Conservation (phyloP, 495 filamentous ascomycete genomes). For the Penicillium arizonense region DNA sequence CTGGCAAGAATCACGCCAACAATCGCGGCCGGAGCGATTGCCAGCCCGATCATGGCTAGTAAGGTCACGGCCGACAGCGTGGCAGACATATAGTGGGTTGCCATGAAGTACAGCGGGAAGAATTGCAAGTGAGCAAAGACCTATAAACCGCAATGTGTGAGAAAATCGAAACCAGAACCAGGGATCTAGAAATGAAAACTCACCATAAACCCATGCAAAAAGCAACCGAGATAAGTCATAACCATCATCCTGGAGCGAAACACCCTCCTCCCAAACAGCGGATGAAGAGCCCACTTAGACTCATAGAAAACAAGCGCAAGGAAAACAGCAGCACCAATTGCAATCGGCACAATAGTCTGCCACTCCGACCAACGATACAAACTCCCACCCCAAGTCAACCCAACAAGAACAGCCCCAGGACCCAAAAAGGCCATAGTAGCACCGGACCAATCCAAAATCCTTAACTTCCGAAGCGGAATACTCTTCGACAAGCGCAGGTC, state of each 20-base stretch:
- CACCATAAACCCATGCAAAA: slow-evolving; percentile 53
- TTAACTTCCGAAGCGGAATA: slow-evolving; percentile 25
- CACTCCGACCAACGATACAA: slow-evolving; percentile 35
- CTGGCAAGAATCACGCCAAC: slow-evolving; percentile 50
- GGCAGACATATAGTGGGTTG: slow-evolving; percentile 52
- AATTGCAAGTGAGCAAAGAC: slow-evolving; percentile 56
- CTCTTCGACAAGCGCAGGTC: slow-evolving; percentile 27
- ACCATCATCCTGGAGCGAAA: slow-evolving; percentile 40
- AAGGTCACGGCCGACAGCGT: slow-evolving; percentile 59
- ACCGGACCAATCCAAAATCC: slow-evolving; percentile 38
- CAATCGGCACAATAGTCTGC: slow-evolving; percentile 50
- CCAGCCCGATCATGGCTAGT: slow-evolving; percentile 43
- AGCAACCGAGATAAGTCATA: slow-evolving; percentile 47
- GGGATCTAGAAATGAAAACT: slow-evolving; percentile 19
- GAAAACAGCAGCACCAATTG: slow-evolving; percentile 47
- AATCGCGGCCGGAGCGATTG: slow-evolving; percentile 44
- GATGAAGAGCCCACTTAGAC: slow-evolving; percentile 37
- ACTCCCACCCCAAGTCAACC: slow-evolving; percentile 37
- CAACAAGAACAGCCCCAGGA: slow-evolving; percentile 28
- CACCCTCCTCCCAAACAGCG: slow-evolving; percentile 52
- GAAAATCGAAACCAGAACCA: neutral
- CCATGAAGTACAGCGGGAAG: slow-evolving; percentile 62
- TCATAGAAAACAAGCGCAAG: slow-evolving; percentile 50
- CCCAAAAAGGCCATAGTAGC: slow-evolving; percentile 31
- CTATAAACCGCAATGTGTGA: slow-evolving; percentile 8